These are phyloP conservation scores for Aspergillus sojae DNA, from an alignment of 2,329 filamentous ascomycete genomes.

Conservation along the genomic window DNA sequence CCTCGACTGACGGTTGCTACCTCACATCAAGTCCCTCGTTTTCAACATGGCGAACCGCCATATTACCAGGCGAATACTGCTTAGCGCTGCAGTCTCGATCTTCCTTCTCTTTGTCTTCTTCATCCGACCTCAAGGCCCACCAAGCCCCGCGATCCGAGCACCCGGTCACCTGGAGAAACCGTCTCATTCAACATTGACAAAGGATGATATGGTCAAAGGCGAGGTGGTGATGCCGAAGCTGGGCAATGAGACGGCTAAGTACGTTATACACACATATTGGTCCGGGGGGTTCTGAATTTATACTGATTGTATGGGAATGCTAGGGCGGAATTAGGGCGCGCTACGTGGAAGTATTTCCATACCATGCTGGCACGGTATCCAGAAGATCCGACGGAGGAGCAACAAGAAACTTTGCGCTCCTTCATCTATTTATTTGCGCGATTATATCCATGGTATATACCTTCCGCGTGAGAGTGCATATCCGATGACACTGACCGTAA, in stretches of 20 bases:
- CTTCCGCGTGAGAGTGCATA: not conserved
- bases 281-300: not conserved
- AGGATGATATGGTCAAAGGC: conserved; percentile 45
- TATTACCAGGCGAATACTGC: conserved; percentile 35
- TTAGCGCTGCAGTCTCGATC: conserved; percentile 35
- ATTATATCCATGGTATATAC: conserved; percentile 63
- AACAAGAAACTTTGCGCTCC: conserved; percentile 60
- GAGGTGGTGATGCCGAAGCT: conserved; percentile 50
- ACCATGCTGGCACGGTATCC: conserved; percentile 69
- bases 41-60: conserved; percentile 39
- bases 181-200: conserved; percentile 26
- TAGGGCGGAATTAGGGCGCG: conserved; percentile 65
- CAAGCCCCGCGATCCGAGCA: conserved; percentile 42
- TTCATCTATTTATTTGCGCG: conserved; percentile 67
- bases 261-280: conserved; percentile 15
- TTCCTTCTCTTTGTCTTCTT: conserved; percentile 43
- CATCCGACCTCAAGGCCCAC: conserved; percentile 39
- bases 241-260: conserved; percentile 54
- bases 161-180: conserved; percentile 44
- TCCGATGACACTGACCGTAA: conserved; percentile 4
- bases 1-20: not conserved
- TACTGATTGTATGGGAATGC: conserved; percentile 10
- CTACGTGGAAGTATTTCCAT: conserved; percentile 68
- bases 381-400: conserved; percentile 62
- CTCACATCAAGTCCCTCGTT: not conserved